A percentile compares a stretch with the other conserved stretches of the same genome.
Conservation (phyloP, 768 basidiomycete species). For the Lactarius hengduanensis region DNA sequence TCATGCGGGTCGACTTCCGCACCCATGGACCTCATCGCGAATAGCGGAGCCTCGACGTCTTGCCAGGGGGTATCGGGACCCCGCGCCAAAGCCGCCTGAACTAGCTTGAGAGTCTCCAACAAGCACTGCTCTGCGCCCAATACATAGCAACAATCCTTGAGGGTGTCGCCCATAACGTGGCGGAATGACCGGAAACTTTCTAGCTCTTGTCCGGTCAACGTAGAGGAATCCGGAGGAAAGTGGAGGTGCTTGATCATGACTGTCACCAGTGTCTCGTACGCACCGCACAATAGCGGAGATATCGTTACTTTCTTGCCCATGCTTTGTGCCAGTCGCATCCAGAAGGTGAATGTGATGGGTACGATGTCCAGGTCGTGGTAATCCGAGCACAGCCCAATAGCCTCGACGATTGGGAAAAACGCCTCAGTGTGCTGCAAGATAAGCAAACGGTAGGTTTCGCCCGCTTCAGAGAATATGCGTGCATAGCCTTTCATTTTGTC, state of each 20-base stretch:
- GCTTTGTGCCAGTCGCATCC: slow-evolving; percentile 93
- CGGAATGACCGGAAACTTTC: slow-evolving; percentile 95
- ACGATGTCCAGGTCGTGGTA: slow-evolving; percentile 95
- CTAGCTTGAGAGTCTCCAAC: slow-evolving; percentile 74
- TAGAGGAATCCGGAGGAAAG: slow-evolving; percentile 73
- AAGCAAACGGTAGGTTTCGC: slow-evolving; percentile 90
- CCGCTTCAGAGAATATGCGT: slow-evolving; percentile 94
- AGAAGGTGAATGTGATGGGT: slow-evolving; percentile 96
- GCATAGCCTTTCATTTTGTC: slow-evolving; percentile 89
- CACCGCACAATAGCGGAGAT: slow-evolving; percentile 73
- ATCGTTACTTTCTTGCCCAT: slow-evolving; percentile 75
- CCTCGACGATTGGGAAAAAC: slow-evolving; percentile 94
- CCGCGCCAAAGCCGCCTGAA: slow-evolving; percentile 68
- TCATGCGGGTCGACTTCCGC: slow-evolving; percentile 86
- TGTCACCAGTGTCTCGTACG: slow-evolving; percentile 79
- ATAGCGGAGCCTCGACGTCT: slow-evolving; percentile 94
- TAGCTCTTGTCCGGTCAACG: slow-evolving; percentile 76
- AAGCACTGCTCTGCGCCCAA: slow-evolving; percentile 86
- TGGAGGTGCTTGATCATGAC: slow-evolving; percentile 89
- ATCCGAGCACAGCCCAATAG: slow-evolving; percentile 89
- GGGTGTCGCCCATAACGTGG: slow-evolving; percentile 97
- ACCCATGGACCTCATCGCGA: slow-evolving; percentile 98
- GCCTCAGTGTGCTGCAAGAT: slow-evolving; percentile 87
- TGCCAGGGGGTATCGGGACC: slow-evolving; percentile 75
- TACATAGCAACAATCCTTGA: slow-evolving; percentile 97